A percentile compares a stretch with the other conserved stretches of the same genome.
phyloP scores from a whole-genome alignment of 2,329 filamentous ascomycete genomes.

The Colletotrichum tabaci region DNA sequence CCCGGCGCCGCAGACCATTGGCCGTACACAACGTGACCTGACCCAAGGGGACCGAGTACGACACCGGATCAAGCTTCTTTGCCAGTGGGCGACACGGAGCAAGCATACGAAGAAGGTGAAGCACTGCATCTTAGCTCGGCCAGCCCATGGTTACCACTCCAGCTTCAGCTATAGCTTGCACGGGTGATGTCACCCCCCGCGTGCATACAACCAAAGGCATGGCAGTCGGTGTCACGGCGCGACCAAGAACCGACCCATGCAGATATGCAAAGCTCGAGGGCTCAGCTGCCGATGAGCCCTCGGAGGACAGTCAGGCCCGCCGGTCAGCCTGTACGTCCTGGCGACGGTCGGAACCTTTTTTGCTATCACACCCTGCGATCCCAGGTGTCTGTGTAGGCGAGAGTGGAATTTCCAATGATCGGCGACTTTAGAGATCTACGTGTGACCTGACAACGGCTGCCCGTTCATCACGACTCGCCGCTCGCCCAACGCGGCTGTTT shows the following conservation, averaged over 20 bases:
- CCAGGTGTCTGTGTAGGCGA: background rate
- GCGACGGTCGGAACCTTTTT: too few relatives aligned
- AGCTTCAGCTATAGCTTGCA: background rate
- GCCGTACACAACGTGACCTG: too few relatives aligned
- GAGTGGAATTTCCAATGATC: background rate
- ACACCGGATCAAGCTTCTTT: background rate
- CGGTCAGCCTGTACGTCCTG: background rate
- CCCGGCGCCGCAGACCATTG: background rate
- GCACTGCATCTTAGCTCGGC: background rate
- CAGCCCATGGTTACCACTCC: background rate
- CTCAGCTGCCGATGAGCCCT: background rate
- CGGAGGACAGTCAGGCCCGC: too few relatives aligned
- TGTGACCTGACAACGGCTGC: background rate
- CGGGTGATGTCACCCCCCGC: too few relatives aligned
- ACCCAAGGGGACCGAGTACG: background rate
- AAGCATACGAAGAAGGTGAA: background rate
- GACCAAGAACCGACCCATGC: background rate
- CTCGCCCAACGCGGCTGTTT: background rate
- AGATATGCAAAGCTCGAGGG: background rate
- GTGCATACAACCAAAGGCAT: too few relatives aligned
- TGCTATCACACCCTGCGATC: background rate
- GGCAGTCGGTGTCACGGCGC: constrained; percentile 9
- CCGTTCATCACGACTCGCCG: background rate
- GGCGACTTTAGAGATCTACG: background rate
- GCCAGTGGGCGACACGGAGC: background rate